These are phyloP conservation scores for Orobanche coerulescens DNA, from an alignment of 257 asterid species.

Conservation along the genomic window DNA sequence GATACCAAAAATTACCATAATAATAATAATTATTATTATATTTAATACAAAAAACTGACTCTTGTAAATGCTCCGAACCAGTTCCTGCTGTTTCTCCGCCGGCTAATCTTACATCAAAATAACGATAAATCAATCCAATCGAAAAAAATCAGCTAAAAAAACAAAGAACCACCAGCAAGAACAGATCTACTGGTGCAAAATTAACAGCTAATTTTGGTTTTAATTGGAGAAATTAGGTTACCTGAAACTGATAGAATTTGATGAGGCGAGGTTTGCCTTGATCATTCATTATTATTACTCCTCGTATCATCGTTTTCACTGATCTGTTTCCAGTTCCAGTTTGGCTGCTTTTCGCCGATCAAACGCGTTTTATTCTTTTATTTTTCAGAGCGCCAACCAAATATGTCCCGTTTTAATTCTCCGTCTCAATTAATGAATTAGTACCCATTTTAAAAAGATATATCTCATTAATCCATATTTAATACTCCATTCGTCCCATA, in stretches of 20 bases:
- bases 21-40: not conserved
- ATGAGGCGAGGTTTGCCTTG: slow-evolving; percentile 93
- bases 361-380: too few species aligned
- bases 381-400: too few species aligned
- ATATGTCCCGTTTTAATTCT: too few species aligned
- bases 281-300: slow-evolving; percentile 84
- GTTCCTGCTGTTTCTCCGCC: slow-evolving; percentile 89
- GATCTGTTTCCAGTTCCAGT: slow-evolving; percentile 13
- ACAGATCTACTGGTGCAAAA: slow-evolving; percentile 12
- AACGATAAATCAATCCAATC: slow-evolving; percentile 11
- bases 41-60: slow-evolving; percentile 32
- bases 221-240: slow-evolving; percentile 7
- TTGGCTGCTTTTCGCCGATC: too few species aligned
- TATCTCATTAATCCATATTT: too few species aligned
- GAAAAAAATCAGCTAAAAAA: not conserved
- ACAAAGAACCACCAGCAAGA: not conserved
- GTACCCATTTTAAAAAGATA: too few species aligned
- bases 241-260: slow-evolving; percentile 82
- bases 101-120: slow-evolving; percentile 40
- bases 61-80: slow-evolving; percentile 68
- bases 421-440: too few species aligned
- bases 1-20: not conserved
- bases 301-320: slow-evolving; percentile 57
- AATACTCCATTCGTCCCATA: too few species aligned
- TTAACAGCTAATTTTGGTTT: not conserved